Base-by-base conservation (phyloP, 257 asterid species). In the Solanum dulcamara region DNA sequence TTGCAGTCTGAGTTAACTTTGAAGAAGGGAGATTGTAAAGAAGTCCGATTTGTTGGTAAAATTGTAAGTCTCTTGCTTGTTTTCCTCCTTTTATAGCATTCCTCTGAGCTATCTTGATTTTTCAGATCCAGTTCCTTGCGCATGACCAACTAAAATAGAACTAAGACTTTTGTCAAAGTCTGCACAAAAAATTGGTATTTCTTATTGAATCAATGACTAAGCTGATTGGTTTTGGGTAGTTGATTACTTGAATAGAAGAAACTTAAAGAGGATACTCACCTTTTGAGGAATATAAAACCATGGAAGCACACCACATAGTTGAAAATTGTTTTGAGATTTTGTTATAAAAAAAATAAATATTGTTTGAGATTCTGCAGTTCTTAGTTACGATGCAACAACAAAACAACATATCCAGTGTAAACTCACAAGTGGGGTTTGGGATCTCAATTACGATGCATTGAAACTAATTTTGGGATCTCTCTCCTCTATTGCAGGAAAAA, bases 41-140 rank as follows among this genome's bases (percentile, higher is more conserved):
- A 92, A 92, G 85, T 97, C 83, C 93, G 91, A 37, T 92, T 97
- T 90, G 84, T 91, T 86, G 91, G 92, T 64, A 94, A 97, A 90
- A 95, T 94, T 88, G 97, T 96, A 92, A 94, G 98, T 90, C 83
- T 44, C 74, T 83, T 81, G n/a, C 15, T 83, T 15, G 72, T 79
- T 57, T 17, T 33, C 79, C 37, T 85, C 64, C 80, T 20, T 70
- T 75, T 75, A 75, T 26, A 44, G 15, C 17, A 75, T 26, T 75
- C 59, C 82, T 24, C 6, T 44, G 82, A 75, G 9, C 26, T 46
- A 44, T 74, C 80, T 35, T 35, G 80, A 70, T 70, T 70, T 37
- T 37, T 70, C 60, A 44, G 15, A 28, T 26, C 83, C 26, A 9
- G 64, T 48, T 50, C 83, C 42, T 48, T 77, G 44, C 6, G 3